Percentiles rank a stretch among this genome's conserved stretches.
Conservation (phyloP, 129 eudicot species). For the Lactuca saligna region DNA sequence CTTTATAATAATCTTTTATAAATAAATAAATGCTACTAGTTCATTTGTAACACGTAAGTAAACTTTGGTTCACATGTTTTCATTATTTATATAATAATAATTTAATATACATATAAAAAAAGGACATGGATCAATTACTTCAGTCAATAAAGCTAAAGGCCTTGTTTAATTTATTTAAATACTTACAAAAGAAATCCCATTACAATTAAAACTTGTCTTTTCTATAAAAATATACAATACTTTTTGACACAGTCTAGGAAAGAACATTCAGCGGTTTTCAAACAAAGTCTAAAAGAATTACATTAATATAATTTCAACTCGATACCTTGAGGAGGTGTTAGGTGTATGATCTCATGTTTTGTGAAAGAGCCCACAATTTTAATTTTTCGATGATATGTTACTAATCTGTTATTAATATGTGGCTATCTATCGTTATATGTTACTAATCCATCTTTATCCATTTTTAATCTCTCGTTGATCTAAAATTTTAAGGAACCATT, state of each 20-base stretch:
- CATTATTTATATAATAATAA: neutral
- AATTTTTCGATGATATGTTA: too few relatives aligned
- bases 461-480: too few relatives aligned
- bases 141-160: constrained; percentile 24
- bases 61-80: constrained; percentile 20
- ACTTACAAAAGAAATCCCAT: neutral
- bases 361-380: too few relatives aligned
- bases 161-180: neutral
- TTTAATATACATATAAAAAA: neutral
- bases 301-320: too few relatives aligned
- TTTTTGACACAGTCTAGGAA: neutral
- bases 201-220: neutral
- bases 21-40: constrained; percentile 5
- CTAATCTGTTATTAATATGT: too few relatives aligned
- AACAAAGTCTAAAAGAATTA: too few relatives aligned
- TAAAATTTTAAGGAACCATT: too few relatives aligned
- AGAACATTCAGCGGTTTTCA: too few relatives aligned
- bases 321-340: too few relatives aligned
- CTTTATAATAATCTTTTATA: neutral
- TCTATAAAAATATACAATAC: neutral
- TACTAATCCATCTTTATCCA: too few relatives aligned
- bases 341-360: too few relatives aligned
- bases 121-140: constrained; percentile 10
- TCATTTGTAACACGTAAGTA: constrained; percentile 17
- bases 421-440: too few relatives aligned